Evolutionary conservation across 495 filamentous ascomycete genomes (phyloP).

Genomic region (Daldinia decipiens): DNA sequence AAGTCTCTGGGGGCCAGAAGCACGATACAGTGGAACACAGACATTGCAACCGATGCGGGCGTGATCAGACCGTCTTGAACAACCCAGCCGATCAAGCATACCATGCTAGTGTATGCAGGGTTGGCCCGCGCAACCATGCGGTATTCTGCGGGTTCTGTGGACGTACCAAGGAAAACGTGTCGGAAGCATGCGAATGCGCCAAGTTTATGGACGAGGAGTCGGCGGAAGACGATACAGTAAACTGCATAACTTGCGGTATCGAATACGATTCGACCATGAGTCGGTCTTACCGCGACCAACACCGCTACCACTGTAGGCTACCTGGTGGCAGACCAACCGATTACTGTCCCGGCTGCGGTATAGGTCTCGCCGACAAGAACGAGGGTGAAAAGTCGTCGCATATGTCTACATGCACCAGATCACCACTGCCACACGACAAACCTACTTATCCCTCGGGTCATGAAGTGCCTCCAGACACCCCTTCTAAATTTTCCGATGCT

Average conservation of each 20-base stretch:
- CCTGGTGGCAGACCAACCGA: constrained; percentile 4
- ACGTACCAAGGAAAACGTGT: neutral
- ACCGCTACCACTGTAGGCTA: neutral
- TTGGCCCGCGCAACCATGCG: neutral
- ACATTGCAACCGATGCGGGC: constrained; percentile 45
- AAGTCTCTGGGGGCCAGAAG: neutral
- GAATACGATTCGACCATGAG: constrained; percentile 21
- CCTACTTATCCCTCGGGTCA: too few relatives aligned
- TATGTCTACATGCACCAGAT: neutral
- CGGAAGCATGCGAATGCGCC: neutral
- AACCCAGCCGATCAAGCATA: constrained; percentile 28
- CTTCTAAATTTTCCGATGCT: neutral
- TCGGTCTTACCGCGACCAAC: constrained; percentile 17
- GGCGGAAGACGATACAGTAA: neutral
- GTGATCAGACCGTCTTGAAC: constrained; percentile 33
- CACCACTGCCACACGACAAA: too few relatives aligned
- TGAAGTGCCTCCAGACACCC: too few relatives aligned
- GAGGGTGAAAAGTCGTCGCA: neutral
- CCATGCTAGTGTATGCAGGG: constrained; percentile 39
- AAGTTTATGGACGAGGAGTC: too few relatives aligned
- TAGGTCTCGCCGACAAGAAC: constrained; percentile 8
- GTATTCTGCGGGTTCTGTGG: constrained; percentile 16
- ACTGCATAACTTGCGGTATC: constrained; percentile 20
- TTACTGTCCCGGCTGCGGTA: constrained; percentile 17
- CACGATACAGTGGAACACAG: constrained; percentile 8